Percentiles rank a stretch among this genome's conserved stretches.
phyloP scores from a whole-genome alignment of 306 rosid species.

The Lablab purpureus region DNA sequence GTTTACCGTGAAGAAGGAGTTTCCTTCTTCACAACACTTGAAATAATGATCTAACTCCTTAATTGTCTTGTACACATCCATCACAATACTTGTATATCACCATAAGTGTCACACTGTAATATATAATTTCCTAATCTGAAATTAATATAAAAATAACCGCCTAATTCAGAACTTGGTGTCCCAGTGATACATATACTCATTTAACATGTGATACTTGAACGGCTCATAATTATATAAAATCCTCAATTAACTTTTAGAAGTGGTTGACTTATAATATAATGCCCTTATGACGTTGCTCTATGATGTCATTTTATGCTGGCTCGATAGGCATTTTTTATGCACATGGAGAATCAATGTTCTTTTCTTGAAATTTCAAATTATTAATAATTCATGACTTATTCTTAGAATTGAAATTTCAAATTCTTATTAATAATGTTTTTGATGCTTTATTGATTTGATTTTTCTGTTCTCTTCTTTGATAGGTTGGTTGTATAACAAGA shows the following conservation, averaged over 20 bases:
- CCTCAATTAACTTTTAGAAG: not conserved
- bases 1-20: no score
- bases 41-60: not conserved
- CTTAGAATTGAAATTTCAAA: slow-evolving; percentile 22
- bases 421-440: slow-evolving; percentile 30
- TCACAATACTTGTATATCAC: not conserved
- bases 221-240: not conserved
- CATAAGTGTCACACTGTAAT: not conserved
- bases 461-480: slow-evolving; percentile 45
- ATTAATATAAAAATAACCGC: not conserved
- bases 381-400: slow-evolving; percentile 25
- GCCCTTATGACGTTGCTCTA: not conserved
- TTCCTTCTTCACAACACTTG: not conserved
- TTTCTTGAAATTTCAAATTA: slow-evolving; percentile 33
- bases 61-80: not conserved
- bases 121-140: not conserved
- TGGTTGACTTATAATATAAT: not conserved
- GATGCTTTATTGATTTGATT: slow-evolving; percentile 36
- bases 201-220: not conserved
- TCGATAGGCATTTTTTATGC: not conserved
- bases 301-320: not conserved
- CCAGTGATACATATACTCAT: not conserved
- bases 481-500: slow-evolving; percentile 97
- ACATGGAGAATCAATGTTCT: not conserved
- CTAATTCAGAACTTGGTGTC: not conserved